Evolutionary conservation across 140 eudicot species (phyloP), one percentile per base, ranked within the genome.

Genomic region (Bidens hawaiensis): DNA sequence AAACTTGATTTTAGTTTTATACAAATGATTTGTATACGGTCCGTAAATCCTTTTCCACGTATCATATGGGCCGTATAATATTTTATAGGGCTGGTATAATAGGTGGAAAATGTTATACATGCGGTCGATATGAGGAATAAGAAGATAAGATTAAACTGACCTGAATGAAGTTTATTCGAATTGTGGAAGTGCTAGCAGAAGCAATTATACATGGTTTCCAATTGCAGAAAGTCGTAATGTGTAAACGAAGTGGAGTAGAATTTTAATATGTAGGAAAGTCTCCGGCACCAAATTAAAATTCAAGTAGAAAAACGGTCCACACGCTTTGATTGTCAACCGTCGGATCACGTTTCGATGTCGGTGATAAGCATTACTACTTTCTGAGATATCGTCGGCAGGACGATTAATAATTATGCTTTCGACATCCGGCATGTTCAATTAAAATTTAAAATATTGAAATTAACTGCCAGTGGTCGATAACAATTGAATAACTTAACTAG

Each of bases 311-410:
- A 5, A 34, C 14, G 55, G 38, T n/a, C 75, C 16, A 60, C 25
- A 19, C 47, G 69, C 63, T 61, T 60, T 70, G 45, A 31, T n/a
- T 43, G 6, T 30, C 43, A 53, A 22, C 52, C 71, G 36, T 43
- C 12, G 10, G 63, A 34, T 60, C 27, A 42, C 41, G 71, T 62
- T 41, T 11, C 13, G 19, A 52, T 52, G 65, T 42, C 58, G 76
- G 76, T 55, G 56, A 15, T 40, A 1, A n/a, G 43, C 28, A 12
- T 13, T 30, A 38, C 11, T 30, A 60, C 26, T 62, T 41, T n/a
- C 55, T 42, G 24, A n/a, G 71, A 71, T 63, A 43, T 53, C 14
- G 52, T 63, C 60, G 71, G 71, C 51, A 41, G 41, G 64, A 36
- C 22, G 69, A 36, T 71, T 40, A 51, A 61, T 36, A 68, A 7